Percentiles rank a stretch among this genome's conserved stretches.
Conservation (phyloP, 345 rosid species). For the Populus ilicifolia region DNA sequence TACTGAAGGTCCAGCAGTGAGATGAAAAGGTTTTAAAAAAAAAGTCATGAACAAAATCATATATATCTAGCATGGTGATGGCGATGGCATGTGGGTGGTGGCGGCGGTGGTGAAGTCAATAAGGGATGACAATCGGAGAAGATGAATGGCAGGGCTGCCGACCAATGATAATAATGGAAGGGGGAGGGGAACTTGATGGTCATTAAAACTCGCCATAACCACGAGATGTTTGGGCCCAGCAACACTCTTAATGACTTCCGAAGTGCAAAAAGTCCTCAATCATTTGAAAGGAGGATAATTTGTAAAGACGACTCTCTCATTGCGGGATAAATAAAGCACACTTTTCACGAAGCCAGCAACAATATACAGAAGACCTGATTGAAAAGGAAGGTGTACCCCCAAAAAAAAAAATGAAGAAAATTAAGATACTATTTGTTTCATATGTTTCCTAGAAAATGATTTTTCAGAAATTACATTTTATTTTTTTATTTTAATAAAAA, state of each 20-base stretch:
- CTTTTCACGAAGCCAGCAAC: not conserved
- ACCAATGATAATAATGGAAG: not conserved
- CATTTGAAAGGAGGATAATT: no score
- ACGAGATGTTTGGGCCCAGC: not conserved
- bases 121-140: no score
- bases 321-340: constrained; percentile 1
- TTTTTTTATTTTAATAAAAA: no score
- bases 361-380: not conserved
- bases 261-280: no score
- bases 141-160: not conserved
- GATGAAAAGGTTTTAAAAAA: no score
- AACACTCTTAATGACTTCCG: not conserved
- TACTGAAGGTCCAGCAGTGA: fast-evolving
- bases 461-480: no score
- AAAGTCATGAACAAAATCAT: no score
- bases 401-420: not conserved
- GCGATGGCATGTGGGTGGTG: not conserved
- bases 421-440: no score
- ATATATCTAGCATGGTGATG: no score
- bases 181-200: not conserved
- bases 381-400: not conserved
- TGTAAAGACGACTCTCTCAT: not conserved
- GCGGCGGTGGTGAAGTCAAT: not conserved
- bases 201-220: not conserved
- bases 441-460: no score